These are phyloP conservation scores for Thielaviopsis musarum DNA, from an alignment of 2,329 filamentous ascomycete species.

Conservation along the genomic window DNA sequence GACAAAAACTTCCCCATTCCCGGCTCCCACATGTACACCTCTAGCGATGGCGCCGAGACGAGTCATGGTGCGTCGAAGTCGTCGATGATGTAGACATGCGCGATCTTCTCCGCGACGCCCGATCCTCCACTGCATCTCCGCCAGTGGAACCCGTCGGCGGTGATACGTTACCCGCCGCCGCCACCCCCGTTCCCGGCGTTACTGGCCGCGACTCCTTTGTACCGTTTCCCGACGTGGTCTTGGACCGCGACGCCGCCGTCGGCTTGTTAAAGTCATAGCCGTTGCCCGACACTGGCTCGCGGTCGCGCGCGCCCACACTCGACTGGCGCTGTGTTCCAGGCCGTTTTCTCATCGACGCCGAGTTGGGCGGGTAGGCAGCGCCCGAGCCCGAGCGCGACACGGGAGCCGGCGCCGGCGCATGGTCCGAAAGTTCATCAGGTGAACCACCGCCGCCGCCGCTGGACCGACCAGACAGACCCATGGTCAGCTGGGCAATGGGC, in stretches of 20 bases:
- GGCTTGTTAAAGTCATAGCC: conserved; percentile 1
- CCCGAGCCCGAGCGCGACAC: background rate
- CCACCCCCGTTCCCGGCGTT: conserved; percentile 5
- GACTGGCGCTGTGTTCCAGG: conserved; percentile 1
- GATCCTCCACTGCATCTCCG: conserved; percentile 4
- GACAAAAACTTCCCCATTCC: background rate
- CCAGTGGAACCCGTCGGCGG: conserved; percentile 4
- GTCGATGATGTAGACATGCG: background rate
- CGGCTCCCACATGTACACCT: background rate
- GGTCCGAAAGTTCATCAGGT: conserved; percentile 6
- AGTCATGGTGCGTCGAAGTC: conserved; percentile 3
- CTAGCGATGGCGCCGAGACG: conserved; percentile 10
- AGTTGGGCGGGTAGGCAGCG: conserved; percentile 7
- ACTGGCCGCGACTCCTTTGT: conserved; percentile 2
- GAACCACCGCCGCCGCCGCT: background rate
- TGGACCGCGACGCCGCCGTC: conserved; percentile 4
- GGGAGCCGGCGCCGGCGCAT: background rate
- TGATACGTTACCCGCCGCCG: background rate
- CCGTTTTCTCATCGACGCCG: conserved; percentile 6
- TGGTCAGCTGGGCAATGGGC: conserved; percentile 31
- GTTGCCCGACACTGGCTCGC: background rate
- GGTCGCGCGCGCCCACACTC: conserved; percentile 10
- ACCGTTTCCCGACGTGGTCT: background rate
- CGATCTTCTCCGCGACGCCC: conserved; percentile 2
- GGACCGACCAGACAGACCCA: background rate